These are phyloP conservation scores for Botrytis fabae DNA, from an alignment of 2,329 filamentous ascomycete genomes.

Conservation along the genomic window DNA sequence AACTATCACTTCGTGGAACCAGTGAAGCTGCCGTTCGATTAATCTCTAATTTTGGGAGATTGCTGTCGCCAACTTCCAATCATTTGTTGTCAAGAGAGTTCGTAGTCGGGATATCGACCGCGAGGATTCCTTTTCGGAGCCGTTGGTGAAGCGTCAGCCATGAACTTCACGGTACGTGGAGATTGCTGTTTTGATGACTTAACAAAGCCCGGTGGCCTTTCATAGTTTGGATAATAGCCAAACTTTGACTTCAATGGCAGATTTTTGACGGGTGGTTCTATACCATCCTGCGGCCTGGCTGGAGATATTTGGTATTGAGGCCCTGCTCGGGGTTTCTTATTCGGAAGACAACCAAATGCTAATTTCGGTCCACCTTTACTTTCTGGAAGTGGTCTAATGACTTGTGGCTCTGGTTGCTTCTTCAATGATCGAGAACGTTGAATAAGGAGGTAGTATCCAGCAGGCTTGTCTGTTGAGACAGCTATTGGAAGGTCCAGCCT, in stretches of 20 bases:
- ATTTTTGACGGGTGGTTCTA: neutral
- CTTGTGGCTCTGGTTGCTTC: neutral
- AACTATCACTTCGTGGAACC: neutral
- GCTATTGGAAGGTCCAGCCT: neutral
- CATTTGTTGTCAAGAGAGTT: neutral
- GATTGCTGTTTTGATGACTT: neutral
- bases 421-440: neutral
- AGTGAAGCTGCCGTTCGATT: neutral
- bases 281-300: neutral
- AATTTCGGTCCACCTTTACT: neutral
- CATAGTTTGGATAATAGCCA: conserved; percentile 12
- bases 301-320: neutral
- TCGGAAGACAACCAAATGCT: conserved; percentile 14
- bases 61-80: neutral
- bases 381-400: neutral
- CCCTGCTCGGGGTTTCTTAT: neutral
- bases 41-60: neutral
- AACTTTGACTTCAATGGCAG: neutral
- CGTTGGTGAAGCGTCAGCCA: neutral
- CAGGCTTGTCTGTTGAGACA: neutral
- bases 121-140: neutral
- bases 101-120: conserved; percentile 11
- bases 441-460: neutral
- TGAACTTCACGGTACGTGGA: neutral
- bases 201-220: neutral